Evolutionary conservation across 2,329 filamentous ascomycete species (phyloP), one percentile per base, ranked within the genome.

Genomic region (Pseudofabraea citricarpa): DNA sequence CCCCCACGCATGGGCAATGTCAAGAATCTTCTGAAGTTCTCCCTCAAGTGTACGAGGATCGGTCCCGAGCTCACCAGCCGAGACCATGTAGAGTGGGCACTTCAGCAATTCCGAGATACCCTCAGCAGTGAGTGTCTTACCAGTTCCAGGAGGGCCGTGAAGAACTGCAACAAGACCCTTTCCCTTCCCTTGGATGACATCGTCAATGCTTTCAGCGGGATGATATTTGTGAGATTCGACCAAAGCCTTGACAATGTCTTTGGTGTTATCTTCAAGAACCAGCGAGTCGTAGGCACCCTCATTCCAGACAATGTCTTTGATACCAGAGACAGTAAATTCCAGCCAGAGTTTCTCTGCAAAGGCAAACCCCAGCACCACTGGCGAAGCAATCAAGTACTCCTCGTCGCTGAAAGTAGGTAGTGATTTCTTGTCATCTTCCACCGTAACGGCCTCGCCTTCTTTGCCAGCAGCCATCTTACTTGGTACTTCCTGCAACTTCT

Each of bases 341-440:
- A 95, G 75, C 90, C 90, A 96, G 8, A 88, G 72, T 66, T 95
- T 95, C 64, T 95, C 88, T 1, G 79, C 81, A 61, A 95, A 94
- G 1, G 87, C 80, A 56, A 95, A 95, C 0, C 90, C 90, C 2
- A 94, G 75, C 0, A 95, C 87, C 1, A 94, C 82, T 0, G 90
- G 85, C 2, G 87, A 91, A 2, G 89, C 83, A 38, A 94, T 83
- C 5, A 95, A 70, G 19, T 93, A 83, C 53, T 95, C 87, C 49
- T 94, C 88, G 38, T 93, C 87, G 0, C 76, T 85, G 60, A 93
- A 90, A 16, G 77, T 70, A 2, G 73, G 74, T 3, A 61, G 49
- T 13, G 53, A 52, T 43, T 64, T 64, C 36, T 63, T 58, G 21
- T 56, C 51, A 2, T 56, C 48, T n/a, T 62, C 58, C 4, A 44